A percentile compares a stretch with the other conserved stretches of the same genome.
Evolutionary conservation across 2,329 filamentous ascomycete species (phyloP).

Genomic region (Penicillium frequentans): DNA sequence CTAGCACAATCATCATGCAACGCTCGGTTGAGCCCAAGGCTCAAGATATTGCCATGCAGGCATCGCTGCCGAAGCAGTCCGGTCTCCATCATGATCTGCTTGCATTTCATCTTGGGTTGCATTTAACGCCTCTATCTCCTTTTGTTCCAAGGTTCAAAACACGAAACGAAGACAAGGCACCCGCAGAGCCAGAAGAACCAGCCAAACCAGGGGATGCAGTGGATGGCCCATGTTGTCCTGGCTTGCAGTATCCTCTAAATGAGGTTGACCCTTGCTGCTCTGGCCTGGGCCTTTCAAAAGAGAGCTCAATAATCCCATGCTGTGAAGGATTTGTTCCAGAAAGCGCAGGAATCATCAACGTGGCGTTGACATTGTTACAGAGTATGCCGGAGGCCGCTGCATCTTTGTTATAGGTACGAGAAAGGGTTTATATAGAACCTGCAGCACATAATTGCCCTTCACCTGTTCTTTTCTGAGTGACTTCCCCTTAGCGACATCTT

Average conservation of each 20-base stretch:
- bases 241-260: neutral
- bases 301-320: neutral
- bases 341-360: too few relatives aligned
- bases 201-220: neutral
- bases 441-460: neutral
- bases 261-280: neutral
- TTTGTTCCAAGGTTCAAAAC: too few relatives aligned
- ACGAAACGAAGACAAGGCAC: too few relatives aligned
- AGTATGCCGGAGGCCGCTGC: neutral
- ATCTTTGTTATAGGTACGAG: neutral
- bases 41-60: too few relatives aligned
- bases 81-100: too few relatives aligned
- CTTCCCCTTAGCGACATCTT: too few relatives aligned
- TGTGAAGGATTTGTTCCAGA: neutral
- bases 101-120: too few relatives aligned
- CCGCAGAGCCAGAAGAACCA: neutral
- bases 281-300: neutral
- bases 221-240: neutral
- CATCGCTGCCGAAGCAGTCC: too few relatives aligned
- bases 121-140: too few relatives aligned
- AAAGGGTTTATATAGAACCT: neutral
- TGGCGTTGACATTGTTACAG: neutral
- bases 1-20: too few relatives aligned
- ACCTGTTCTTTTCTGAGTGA: too few relatives aligned
- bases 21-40: too few relatives aligned